Evolutionary conservation across 2,329 filamentous ascomycete genomes (phyloP).

Genomic region (Xylariaceae sp.): DNA sequence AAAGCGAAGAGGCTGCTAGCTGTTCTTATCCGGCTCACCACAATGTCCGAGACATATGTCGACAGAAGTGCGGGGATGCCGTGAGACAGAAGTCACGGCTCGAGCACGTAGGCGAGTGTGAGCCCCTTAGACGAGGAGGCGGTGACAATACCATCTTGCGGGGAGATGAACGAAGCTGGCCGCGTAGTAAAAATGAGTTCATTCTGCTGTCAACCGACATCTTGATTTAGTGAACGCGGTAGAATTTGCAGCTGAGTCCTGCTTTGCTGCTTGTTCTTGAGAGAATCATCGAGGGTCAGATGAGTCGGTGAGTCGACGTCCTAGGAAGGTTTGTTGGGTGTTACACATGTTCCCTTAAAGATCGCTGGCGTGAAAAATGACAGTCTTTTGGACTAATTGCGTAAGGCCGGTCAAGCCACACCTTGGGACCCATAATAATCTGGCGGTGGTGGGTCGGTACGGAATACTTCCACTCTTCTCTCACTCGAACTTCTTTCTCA

Average conservation of each 20-base stretch:
- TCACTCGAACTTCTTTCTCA: background rate
- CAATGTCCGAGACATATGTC: conserved; percentile 4
- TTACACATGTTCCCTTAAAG: background rate
- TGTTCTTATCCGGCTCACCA: conserved; percentile 11
- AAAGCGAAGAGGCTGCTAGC: conserved; percentile 8
- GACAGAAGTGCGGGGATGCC: background rate
- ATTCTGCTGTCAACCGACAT: too few relatives aligned
- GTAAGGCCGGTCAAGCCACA: conserved; percentile 6
- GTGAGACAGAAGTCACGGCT: background rate
- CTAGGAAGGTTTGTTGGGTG: background rate
- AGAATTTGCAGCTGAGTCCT: background rate
- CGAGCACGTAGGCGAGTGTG: background rate
- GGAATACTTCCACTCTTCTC: background rate
- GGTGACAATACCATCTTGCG: background rate
- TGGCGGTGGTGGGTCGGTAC: background rate
- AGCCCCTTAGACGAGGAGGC: background rate
- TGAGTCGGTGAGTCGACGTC: background rate
- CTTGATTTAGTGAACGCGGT: too few relatives aligned
- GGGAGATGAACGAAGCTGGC: background rate
- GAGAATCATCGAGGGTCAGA: background rate
- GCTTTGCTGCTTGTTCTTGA: conserved; percentile 1
- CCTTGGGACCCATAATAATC: conserved; percentile 11
- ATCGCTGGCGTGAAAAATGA: conserved; percentile 3
- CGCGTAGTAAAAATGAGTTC: background rate
- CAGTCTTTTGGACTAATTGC: conserved; percentile 3